A percentile compares a stretch with the other conserved stretches of the same genome.
Conservation (phyloP, 2,329 filamentous ascomycete species). For the Torrubiella hemipterigena region DNA sequence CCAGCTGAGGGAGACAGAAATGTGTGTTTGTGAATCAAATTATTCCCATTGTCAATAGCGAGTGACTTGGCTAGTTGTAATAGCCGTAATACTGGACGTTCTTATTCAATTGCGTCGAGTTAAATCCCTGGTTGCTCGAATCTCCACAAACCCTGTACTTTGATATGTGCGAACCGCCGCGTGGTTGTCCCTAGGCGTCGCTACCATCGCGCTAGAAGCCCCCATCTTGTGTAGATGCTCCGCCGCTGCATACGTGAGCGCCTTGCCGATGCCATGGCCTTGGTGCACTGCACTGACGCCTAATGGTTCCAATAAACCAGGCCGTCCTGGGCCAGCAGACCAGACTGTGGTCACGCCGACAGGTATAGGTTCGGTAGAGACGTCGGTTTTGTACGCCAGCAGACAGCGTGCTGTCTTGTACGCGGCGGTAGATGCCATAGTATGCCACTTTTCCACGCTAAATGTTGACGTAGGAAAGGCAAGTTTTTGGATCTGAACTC, state of each 20-base stretch:
- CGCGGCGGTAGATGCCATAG: background rate
- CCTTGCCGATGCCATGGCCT: background rate
- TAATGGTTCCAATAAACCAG: background rate
- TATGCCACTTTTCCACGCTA: background rate
- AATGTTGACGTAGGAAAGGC: background rate
- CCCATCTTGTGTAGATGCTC: background rate
- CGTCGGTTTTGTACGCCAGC: background rate
- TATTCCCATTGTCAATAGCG: no score
- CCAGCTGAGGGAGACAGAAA: no score
- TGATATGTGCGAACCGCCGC: background rate
- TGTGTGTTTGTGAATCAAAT: no score
- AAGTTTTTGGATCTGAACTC: background rate
- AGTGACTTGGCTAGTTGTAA: no score
- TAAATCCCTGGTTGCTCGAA: no score
- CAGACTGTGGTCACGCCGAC: constrained; percentile 1
- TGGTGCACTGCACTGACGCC: background rate
- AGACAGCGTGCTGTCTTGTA: background rate
- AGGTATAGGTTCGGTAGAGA: no score
- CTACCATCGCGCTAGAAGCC: constrained; percentile 1
- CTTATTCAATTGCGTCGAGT: no score
- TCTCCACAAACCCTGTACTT: background rate
- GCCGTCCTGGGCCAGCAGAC: background rate
- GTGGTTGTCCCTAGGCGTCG: background rate
- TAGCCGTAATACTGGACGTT: no score
- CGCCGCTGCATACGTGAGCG: background rate